Evolutionary conservation across 495 filamentous ascomycete genomes (phyloP).

Genomic region (Aspergillus funiculosus): DNA sequence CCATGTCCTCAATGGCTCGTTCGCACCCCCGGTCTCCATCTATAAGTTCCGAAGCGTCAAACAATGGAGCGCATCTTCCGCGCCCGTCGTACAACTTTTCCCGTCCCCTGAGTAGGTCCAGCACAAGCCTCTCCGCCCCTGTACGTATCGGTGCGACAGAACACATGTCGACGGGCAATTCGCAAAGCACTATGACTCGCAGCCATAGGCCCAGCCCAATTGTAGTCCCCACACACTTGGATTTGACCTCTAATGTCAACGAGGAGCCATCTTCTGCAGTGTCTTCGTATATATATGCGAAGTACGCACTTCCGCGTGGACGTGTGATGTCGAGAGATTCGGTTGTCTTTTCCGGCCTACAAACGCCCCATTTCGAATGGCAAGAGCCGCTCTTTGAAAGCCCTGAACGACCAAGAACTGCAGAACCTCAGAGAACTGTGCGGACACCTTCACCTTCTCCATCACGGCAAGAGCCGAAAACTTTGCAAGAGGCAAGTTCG

Average conservation of each 20-base stretch:
- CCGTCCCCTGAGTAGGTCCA: slow-evolving; percentile 74
- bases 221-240: slow-evolving; percentile 27
- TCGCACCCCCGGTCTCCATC: slow-evolving; percentile 68
- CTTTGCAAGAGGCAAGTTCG: slow-evolving; percentile 35
- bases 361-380: slow-evolving; percentile 56
- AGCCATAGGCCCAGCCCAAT: slow-evolving; percentile 38
- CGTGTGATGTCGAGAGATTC: slow-evolving; percentile 68
- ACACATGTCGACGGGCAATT: slow-evolving; percentile 4
- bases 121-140: slow-evolving; percentile 50
- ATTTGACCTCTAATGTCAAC: slow-evolving; percentile 10
- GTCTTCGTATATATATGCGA: slow-evolving; percentile 77
- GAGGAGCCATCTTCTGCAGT: slow-evolving; percentile 47
- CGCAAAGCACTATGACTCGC: slow-evolving; percentile 27
- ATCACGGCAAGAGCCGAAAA: slow-evolving; percentile 15
- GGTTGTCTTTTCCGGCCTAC: slow-evolving; percentile 54
- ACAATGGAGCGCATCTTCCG: slow-evolving; percentile 54
- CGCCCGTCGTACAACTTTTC: slow-evolving; percentile 90
- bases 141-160: slow-evolving; percentile 28
- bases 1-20: slow-evolving; percentile 54
- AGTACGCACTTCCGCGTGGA: slow-evolving; percentile 76
- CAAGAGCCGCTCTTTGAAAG: slow-evolving; percentile 50
- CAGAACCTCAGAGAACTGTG: slow-evolving; percentile 31
- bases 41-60: slow-evolving; percentile 68
- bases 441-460: slow-evolving; percentile 35
- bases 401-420: slow-evolving; percentile 36